Percentiles rank a stretch among this genome's conserved stretches.
Conservation (phyloP, 2,329 filamentous ascomycete genomes). For the Pyrenochaeta sp. region DNA sequence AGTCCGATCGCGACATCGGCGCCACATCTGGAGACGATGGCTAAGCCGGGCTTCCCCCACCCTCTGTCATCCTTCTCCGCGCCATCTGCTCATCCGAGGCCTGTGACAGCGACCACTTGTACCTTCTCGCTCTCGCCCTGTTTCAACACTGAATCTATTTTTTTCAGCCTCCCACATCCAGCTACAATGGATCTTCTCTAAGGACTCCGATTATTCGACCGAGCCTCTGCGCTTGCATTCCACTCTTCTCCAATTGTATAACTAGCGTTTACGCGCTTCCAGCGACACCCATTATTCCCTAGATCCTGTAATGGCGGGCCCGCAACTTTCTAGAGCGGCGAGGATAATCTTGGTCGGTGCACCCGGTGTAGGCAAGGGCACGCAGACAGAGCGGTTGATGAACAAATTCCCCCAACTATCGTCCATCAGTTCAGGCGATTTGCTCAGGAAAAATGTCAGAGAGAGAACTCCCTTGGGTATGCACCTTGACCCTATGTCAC, state of each 20-base stretch:
- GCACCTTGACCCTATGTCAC: slow-evolving; percentile 12
- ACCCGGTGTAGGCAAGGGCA: slow-evolving; percentile 97
- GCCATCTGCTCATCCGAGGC: too few species aligned
- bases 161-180: neutral
- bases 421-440: slow-evolving; percentile 91
- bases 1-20: too few species aligned
- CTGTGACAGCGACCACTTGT: too few species aligned
- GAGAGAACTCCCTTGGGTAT: slow-evolving; percentile 83
- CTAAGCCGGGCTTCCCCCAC: too few species aligned
- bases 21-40: too few species aligned
- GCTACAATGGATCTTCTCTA: slow-evolving; percentile 29
- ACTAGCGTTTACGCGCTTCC: slow-evolving; percentile 3
- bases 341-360: slow-evolving; percentile 94
- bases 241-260: slow-evolving; percentile 18
- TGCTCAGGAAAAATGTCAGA: slow-evolving; percentile 92
- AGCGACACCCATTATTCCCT: slow-evolving; percentile 1
- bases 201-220: slow-evolving; percentile 20
- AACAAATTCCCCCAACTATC: slow-evolving; percentile 86
- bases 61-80: too few species aligned
- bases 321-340: slow-evolving; percentile 68
- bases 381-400: slow-evolving; percentile 89
- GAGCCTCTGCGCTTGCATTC: slow-evolving; percentile 34
- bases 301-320: slow-evolving; percentile 27
- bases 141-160: too few species aligned
- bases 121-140: too few species aligned